Evolutionary conservation across 345 rosid genomes (phyloP).

Genomic region (Lenwebbia sp.): DNA sequence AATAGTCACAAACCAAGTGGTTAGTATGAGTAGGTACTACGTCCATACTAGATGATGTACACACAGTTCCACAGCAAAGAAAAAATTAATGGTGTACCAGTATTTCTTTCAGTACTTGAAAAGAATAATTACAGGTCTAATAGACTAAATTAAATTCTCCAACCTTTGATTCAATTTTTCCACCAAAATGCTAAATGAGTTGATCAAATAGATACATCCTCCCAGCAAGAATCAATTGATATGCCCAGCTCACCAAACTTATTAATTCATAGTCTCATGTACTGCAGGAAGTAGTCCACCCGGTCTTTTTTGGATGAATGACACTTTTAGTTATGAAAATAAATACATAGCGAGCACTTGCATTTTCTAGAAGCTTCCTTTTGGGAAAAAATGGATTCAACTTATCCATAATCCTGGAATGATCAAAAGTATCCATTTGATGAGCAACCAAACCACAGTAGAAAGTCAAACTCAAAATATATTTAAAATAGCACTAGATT

Average conservation of each 20-base stretch:
- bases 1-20: neutral
- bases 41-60: neutral
- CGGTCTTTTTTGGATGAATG: neutral
- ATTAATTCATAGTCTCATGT: neutral
- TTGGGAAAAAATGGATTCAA: neutral
- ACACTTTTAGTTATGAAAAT: neutral
- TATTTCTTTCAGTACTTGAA: neutral
- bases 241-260: neutral
- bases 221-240: neutral
- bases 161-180: neutral
- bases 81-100: neutral
- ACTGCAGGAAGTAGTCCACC: neutral
- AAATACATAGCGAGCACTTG: neutral
- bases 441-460: neutral
- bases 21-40: neutral
- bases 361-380: neutral
- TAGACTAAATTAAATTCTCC: neutral
- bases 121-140: neutral
- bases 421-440: neutral
- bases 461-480: neutral
- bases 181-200: neutral
- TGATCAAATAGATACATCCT: neutral
- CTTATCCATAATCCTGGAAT: neutral
- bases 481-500: neutral
- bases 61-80: neutral